phyloP scores from a whole-genome alignment of 768 basidiomycete genomes.

The Naganishia vaughanmartiniae region DNA sequence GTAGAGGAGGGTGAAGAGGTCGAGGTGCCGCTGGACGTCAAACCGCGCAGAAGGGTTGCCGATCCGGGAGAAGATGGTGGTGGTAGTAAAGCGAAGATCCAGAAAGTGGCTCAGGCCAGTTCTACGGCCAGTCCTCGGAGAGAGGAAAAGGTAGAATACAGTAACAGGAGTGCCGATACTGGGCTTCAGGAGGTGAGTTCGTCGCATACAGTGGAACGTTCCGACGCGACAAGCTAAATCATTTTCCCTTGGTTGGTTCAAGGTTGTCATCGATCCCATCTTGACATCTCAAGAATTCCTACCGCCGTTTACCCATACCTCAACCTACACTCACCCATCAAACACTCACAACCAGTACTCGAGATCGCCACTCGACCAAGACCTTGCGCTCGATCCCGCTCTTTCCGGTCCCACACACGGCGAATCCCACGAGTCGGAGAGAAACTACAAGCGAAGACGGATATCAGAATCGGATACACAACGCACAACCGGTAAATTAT shows the following conservation, averaged over 20 bases:
- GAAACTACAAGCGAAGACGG: not conserved
- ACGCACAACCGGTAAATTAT: not conserved
- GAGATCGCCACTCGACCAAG: not conserved
- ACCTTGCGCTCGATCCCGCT: not conserved
- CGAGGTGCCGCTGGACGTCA: not conserved
- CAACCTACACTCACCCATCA: not conserved
- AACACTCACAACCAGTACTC: not conserved
- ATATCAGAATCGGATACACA: not conserved
- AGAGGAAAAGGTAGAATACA: not conserved
- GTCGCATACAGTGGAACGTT: not conserved
- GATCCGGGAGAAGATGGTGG: not conserved
- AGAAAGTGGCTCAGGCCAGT: not conserved
- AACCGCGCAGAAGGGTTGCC: not conserved
- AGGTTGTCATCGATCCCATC: not conserved
- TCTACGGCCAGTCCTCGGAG: not conserved
- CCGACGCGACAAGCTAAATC: not conserved
- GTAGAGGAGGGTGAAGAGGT: constrained; percentile 11
- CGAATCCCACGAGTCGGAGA: not conserved
- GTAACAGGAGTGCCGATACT: not conserved
- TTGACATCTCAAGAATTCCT: not conserved
- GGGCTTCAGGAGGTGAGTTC: not conserved
- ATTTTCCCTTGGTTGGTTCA: not conserved
- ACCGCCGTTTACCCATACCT: not conserved
- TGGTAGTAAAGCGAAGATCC: not conserved
- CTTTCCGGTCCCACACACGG: not conserved